A percentile compares a stretch with the other conserved stretches of the same genome.
These are phyloP conservation scores for Chalciporus sp. DNA, from an alignment of 1,284 basidiomycete genomes.

Conservation along the genomic window DNA sequence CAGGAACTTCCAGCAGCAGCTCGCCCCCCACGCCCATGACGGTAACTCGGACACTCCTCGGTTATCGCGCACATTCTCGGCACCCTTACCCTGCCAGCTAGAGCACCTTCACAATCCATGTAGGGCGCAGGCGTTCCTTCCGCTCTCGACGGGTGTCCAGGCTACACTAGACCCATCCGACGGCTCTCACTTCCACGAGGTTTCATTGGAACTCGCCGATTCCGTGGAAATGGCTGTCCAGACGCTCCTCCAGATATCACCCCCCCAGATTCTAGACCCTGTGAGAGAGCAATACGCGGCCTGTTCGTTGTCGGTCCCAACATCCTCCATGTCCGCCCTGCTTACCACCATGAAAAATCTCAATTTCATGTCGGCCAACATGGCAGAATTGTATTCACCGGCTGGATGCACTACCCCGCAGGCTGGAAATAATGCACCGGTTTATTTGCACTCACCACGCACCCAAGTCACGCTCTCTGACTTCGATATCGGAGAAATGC, in stretches of 20 bases:
- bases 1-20: slow-evolving; percentile 28
- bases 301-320: slow-evolving; percentile 82
- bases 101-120: slow-evolving; percentile 67
- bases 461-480: slow-evolving; percentile 33
- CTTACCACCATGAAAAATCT: slow-evolving; percentile 89
- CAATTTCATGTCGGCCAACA: slow-evolving; percentile 87
- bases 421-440: slow-evolving; percentile 17
- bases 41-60: slow-evolving; percentile 43
- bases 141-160: slow-evolving; percentile 5
- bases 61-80: slow-evolving; percentile 69
- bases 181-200: slow-evolving; percentile 55
- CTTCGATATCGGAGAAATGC: slow-evolving; percentile 72
- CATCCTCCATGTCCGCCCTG: slow-evolving; percentile 84
- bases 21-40: slow-evolving; percentile 20
- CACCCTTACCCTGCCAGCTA: slow-evolving; percentile 72
- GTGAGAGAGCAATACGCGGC: slow-evolving; percentile 89
- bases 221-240: slow-evolving; percentile 87
- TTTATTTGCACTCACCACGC: slow-evolving; percentile 23
- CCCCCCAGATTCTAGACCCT: slow-evolving; percentile 87
- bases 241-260: slow-evolving; percentile 85
- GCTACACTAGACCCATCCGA: slow-evolving; percentile 22
- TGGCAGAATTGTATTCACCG: slow-evolving; percentile 46
- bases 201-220: slow-evolving; percentile 84
- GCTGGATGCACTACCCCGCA: slow-evolving; percentile 16
- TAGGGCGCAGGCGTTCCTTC: slow-evolving; percentile 30